These are phyloP conservation scores for Penicillium sp. DNA, from an alignment of 2,329 filamentous ascomycete species.

Conservation along the genomic window DNA sequence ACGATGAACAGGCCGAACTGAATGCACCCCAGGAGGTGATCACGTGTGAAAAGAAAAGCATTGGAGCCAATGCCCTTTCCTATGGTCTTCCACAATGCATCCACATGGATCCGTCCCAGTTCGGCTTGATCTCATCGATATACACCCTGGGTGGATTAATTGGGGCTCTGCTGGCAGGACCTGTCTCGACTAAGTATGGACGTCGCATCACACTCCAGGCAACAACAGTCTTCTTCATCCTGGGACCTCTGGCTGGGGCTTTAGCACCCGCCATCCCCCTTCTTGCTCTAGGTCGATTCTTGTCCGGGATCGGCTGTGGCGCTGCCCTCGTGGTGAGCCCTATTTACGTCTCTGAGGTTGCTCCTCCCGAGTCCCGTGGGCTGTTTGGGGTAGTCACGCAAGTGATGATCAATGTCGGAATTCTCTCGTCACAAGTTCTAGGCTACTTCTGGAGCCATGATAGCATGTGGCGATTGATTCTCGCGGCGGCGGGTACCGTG, in stretches of 20 bases:
- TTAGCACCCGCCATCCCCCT: slow-evolving; percentile 66
- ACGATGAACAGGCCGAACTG: slow-evolving; percentile 70
- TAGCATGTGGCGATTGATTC: slow-evolving; percentile 78
- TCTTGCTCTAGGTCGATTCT: slow-evolving; percentile 71
- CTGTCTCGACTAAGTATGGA: slow-evolving; percentile 74
- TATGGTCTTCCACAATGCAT: slow-evolving; percentile 69
- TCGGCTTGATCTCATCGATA: slow-evolving; percentile 83
- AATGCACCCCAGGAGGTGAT: slow-evolving; percentile 95
- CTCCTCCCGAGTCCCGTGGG: slow-evolving; percentile 71
- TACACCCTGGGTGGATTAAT: slow-evolving; percentile 87
- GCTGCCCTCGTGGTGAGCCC: slow-evolving; percentile 90
- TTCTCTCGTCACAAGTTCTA: slow-evolving; percentile 76
- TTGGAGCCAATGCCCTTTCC: slow-evolving; percentile 28
- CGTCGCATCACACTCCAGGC: slow-evolving; percentile 73
- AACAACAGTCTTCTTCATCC: slow-evolving; percentile 73
- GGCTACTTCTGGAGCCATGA: slow-evolving; percentile 85
- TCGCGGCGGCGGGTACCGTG: slow-evolving; percentile 70
- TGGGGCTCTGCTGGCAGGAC: slow-evolving; percentile 78
- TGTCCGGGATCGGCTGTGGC: slow-evolving; percentile 82
- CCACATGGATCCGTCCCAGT: slow-evolving; percentile 77
- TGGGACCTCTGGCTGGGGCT: slow-evolving; percentile 75
- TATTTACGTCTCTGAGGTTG: slow-evolving; percentile 89
- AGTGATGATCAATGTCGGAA: slow-evolving; percentile 89
- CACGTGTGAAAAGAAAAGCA: slow-evolving; percentile 70
- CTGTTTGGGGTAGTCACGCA: slow-evolving; percentile 83